Evolutionary conservation across 1,284 basidiomycete species (phyloP).

Genomic region (Ustilago cynodontis): DNA sequence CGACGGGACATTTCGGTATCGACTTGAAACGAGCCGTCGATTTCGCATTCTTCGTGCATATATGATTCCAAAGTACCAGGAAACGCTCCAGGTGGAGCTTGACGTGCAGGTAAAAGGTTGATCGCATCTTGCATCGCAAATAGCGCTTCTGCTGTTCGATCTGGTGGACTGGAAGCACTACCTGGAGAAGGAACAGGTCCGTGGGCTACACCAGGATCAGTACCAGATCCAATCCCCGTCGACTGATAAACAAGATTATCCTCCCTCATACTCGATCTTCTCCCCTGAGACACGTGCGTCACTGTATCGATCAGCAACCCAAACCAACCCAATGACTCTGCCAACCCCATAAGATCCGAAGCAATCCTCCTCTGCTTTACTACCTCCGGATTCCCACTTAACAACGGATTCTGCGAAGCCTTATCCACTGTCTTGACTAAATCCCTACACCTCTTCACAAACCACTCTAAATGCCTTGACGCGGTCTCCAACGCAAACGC

Average conservation of each 20-base stretch:
- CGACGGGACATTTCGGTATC: conserved; percentile 52
- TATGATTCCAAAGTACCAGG: conserved; percentile 48
- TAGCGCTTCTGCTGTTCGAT: conserved; percentile 41
- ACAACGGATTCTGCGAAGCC: conserved; percentile 36
- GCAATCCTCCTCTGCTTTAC: conserved; percentile 35
- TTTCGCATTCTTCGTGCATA: conserved; percentile 45
- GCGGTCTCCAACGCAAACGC: conserved; percentile 53
- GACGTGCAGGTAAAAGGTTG: conserved; percentile 42
- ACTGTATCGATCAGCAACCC: conserved; percentile 53
- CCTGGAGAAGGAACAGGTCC: conserved; percentile 24
- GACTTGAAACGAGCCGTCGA: conserved; percentile 36
- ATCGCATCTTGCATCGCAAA: conserved; percentile 51
- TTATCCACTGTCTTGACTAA: conserved; percentile 39
- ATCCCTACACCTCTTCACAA: conserved; percentile 42
- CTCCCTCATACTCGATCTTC: conserved; percentile 45
- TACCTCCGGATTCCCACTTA: conserved; percentile 32
- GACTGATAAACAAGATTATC: conserved; percentile 44
- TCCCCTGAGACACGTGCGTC: conserved; percentile 41
- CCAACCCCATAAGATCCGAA: conserved; percentile 45
- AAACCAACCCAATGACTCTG: conserved; percentile 53
- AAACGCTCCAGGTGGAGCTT: conserved; percentile 50
- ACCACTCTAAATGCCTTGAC: conserved; percentile 50
- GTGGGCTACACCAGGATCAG: conserved; percentile 36
- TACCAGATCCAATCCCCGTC: conserved; percentile 35
- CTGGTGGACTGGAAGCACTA: conserved; percentile 19